A percentile compares a stretch with the other conserved stretches of the same genome.
Conservation (phyloP, 2,329 filamentous ascomycete species). For the Pseudocercospora musae region DNA sequence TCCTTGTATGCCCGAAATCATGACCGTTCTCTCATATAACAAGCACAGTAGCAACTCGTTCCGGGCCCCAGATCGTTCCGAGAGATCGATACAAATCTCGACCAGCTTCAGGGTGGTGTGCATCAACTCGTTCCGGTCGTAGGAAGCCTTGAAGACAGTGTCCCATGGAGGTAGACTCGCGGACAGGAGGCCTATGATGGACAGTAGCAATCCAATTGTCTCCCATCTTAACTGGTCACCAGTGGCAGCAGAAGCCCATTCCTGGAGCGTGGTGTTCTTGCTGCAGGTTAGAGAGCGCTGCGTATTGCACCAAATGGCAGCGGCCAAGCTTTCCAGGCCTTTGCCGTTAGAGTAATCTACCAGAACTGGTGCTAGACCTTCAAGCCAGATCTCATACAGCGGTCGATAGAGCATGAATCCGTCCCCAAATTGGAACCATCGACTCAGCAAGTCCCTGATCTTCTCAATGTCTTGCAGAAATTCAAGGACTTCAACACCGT, state of each 20-base stretch:
- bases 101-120: slow-evolving; percentile 11
- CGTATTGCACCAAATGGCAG: slow-evolving; percentile 39
- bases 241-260: slow-evolving; percentile 37
- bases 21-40: slow-evolving; percentile 21
- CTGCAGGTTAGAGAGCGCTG: slow-evolving; percentile 32
- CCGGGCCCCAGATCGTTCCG: slow-evolving; percentile 21
- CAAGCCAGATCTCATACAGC: slow-evolving; percentile 23
- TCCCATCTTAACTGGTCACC: slow-evolving; percentile 41
- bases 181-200: slow-evolving; percentile 33
- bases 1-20: slow-evolving; percentile 22
- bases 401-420: slow-evolving; percentile 19
- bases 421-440: slow-evolving; percentile 10
- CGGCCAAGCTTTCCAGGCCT: slow-evolving; percentile 33
- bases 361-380: slow-evolving; percentile 15
- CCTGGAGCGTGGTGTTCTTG: slow-evolving; percentile 31
- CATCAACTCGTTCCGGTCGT: slow-evolving; percentile 4
- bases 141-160: slow-evolving; percentile 10
- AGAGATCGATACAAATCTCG: slow-evolving; percentile 23
- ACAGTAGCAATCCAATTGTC: slow-evolving; percentile 37
- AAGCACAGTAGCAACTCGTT: slow-evolving; percentile 24
- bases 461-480: slow-evolving; percentile 11
- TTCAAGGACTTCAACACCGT: slow-evolving; percentile 16
- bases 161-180: slow-evolving; percentile 21
- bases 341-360: slow-evolving; percentile 12
- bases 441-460: slow-evolving; percentile 11